Conservation (phyloP, 768 basidiomycete species). For the Mycena epipterygia region DNA sequence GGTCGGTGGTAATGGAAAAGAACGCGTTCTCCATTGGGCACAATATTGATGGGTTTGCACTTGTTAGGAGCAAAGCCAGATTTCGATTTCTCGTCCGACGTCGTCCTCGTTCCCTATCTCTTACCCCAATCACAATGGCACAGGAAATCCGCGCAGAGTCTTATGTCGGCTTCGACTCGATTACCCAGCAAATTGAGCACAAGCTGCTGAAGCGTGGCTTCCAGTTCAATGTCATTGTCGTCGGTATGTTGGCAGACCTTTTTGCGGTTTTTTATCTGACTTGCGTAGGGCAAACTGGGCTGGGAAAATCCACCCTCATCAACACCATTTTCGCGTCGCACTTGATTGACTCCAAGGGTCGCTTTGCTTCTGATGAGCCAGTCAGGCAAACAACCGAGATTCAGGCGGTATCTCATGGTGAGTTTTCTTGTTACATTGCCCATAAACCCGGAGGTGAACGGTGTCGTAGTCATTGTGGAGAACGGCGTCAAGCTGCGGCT, state of each 20-base stretch:
- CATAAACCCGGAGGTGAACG: slow-evolving; percentile 3
- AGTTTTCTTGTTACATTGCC: slow-evolving; percentile 43
- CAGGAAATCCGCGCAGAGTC: slow-evolving; percentile 91
- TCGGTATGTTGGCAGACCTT: slow-evolving; percentile 64
- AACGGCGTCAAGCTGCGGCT: slow-evolving; percentile 95
- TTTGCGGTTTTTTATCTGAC: not conserved
- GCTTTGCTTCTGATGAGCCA: slow-evolving; percentile 87
- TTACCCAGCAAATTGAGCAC: slow-evolving; percentile 98
- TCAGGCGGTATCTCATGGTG: slow-evolving; percentile 94
- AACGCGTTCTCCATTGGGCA: not conserved
- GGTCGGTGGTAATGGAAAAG: not conserved
- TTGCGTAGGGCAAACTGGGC: slow-evolving; percentile 89
- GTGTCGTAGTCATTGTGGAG: slow-evolving; percentile 86
- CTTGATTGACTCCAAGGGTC: slow-evolving; percentile 97
- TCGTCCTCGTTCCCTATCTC: not conserved
- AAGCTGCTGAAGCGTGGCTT: slow-evolving; percentile 99
- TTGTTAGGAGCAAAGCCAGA: not conserved
- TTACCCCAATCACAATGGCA: slow-evolving; percentile 48
- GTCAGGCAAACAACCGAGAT: slow-evolving; percentile 98
- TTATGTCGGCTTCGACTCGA: slow-evolving; percentile 98
- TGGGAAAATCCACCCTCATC: slow-evolving; percentile 98
- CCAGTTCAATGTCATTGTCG: slow-evolving; percentile 99
- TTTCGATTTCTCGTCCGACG: slow-evolving; percentile 26
- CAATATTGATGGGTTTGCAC: not conserved
- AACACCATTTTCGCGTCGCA: slow-evolving; percentile 99